A percentile compares a stretch with the other conserved stretches of the same genome.
phyloP scores from a whole-genome alignment of 2,329 filamentous ascomycete genomes.

The Pyrenophora seminiperda region DNA sequence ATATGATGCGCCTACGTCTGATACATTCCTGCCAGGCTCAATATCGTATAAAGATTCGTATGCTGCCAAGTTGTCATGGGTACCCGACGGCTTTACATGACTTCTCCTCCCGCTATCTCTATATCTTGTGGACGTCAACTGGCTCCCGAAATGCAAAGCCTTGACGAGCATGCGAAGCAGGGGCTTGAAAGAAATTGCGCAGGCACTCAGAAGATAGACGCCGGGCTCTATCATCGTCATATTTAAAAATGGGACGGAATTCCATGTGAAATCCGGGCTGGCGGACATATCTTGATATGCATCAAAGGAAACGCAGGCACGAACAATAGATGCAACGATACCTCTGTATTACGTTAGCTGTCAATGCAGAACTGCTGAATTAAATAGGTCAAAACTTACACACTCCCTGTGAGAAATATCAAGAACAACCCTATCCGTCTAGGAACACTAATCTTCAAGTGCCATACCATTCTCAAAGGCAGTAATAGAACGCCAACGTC shows the following conservation, averaged over 20 bases:
- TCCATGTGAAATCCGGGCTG: slow-evolving; percentile 32
- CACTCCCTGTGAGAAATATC: slow-evolving; percentile 37
- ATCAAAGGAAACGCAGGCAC: slow-evolving; percentile 27
- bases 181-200: slow-evolving; percentile 32
- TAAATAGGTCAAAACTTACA: slow-evolving; percentile 19
- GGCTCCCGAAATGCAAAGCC: slow-evolving; percentile 22
- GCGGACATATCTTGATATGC: slow-evolving; percentile 15
- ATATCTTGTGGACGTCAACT: slow-evolving; percentile 27
- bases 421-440: slow-evolving; percentile 28
- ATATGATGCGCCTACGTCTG: slow-evolving; percentile 13
- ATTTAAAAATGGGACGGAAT: slow-evolving; percentile 24
- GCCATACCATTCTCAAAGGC: slow-evolving; percentile 28
- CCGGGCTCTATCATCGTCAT: slow-evolving; percentile 37
- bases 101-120: slow-evolving; percentile 4
- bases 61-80: background rate
- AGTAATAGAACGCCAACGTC: slow-evolving; percentile 29
- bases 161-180: slow-evolving; percentile 29
- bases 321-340: slow-evolving; percentile 31
- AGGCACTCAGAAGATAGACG: slow-evolving; percentile 34
- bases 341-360: slow-evolving; percentile 19
- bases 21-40: slow-evolving; percentile 14
- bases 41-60: slow-evolving; percentile 11
- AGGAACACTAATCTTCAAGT: slow-evolving; percentile 27
- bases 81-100: slow-evolving; percentile 2
- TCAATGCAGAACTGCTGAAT: background rate